These are phyloP conservation scores for Stromatinia cepivora DNA, from an alignment of 2,329 filamentous ascomycete species.

Conservation along the genomic window DNA sequence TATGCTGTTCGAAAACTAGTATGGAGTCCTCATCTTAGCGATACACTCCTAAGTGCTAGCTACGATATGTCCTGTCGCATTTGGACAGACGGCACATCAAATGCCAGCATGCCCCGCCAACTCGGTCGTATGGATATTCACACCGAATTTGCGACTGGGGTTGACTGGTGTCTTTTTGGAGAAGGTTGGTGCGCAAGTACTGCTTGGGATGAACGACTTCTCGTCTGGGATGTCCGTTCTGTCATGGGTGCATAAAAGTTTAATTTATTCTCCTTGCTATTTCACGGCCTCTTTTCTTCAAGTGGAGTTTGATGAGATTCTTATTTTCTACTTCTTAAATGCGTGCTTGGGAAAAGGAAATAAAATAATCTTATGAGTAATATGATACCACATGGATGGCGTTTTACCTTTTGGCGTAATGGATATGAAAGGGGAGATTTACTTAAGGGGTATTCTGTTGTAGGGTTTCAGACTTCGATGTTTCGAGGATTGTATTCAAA, in stretches of 20 bases:
- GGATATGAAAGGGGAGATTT: not conserved
- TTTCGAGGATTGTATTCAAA: not conserved
- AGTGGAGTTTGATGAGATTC: not conserved
- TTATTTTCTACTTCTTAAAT: not conserved
- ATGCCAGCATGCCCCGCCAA: slow-evolving; percentile 41
- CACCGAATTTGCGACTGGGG: slow-evolving; percentile 93
- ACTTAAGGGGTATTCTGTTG: not conserved
- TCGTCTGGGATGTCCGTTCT: slow-evolving; percentile 86
- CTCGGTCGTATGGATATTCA: slow-evolving; percentile 81
- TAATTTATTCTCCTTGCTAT: not conserved
- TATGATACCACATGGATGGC: slow-evolving; percentile 19
- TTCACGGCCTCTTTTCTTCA: not conserved
- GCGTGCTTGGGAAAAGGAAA: not conserved
- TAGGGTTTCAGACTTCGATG: not conserved
- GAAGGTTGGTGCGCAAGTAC: slow-evolving; percentile 95
- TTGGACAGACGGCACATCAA: slow-evolving; percentile 72
- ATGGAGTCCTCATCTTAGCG: slow-evolving; percentile 92
- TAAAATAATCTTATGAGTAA: not conserved
- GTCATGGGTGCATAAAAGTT: slow-evolving; percentile 49
- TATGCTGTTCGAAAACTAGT: slow-evolving; percentile 84
- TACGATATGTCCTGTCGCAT: slow-evolving; percentile 98
- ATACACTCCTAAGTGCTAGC: slow-evolving; percentile 82
- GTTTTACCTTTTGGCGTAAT: slow-evolving; percentile 1
- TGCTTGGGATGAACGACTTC: slow-evolving; percentile 88
- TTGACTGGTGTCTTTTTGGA: slow-evolving; percentile 98